Percentiles rank a stretch among this genome's conserved stretches.
Evolutionary conservation across 164 flowering plant genomes (phyloP).

Genomic region (Macadamia tetraphylla): DNA sequence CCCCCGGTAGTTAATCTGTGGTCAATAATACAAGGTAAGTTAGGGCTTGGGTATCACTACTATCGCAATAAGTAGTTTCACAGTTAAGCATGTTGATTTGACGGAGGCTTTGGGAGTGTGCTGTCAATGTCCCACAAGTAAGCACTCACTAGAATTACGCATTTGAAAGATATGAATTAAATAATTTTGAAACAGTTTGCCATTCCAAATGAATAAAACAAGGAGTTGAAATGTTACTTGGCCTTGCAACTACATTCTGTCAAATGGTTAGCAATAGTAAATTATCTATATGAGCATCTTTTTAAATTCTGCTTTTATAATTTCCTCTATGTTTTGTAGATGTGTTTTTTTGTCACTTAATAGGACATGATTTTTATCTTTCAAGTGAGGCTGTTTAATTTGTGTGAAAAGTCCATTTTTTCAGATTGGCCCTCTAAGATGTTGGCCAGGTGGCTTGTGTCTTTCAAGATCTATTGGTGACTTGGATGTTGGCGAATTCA

Average conservation of each 20-base stretch:
- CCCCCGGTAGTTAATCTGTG: no score
- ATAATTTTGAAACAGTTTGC: neutral
- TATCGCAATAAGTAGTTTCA: no score
- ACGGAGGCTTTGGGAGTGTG: no score
- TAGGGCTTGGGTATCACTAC: no score
- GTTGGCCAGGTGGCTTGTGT: conserved; percentile 98
- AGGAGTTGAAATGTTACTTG: neutral
- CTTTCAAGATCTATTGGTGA: conserved; percentile 94
- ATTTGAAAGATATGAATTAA: neutral
- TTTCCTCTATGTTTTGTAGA: neutral
- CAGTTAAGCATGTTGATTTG: no score
- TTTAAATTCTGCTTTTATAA: neutral
- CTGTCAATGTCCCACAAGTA: no score
- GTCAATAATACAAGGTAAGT: no score
- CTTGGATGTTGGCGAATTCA: conserved; percentile 85
- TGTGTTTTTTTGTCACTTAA: neutral
- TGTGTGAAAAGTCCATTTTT: conserved; percentile 7
- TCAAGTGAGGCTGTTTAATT: neutral
- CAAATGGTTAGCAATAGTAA: no score
- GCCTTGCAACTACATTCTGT: neutral
- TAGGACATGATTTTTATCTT: neutral
- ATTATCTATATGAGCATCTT: neutral
- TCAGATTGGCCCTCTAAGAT: conserved; percentile 92
- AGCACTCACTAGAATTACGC: no score
- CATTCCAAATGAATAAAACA: neutral